Evolutionary conservation across 177 flowering plant genomes (phyloP).

Genomic region (Vitis hybrid): DNA sequence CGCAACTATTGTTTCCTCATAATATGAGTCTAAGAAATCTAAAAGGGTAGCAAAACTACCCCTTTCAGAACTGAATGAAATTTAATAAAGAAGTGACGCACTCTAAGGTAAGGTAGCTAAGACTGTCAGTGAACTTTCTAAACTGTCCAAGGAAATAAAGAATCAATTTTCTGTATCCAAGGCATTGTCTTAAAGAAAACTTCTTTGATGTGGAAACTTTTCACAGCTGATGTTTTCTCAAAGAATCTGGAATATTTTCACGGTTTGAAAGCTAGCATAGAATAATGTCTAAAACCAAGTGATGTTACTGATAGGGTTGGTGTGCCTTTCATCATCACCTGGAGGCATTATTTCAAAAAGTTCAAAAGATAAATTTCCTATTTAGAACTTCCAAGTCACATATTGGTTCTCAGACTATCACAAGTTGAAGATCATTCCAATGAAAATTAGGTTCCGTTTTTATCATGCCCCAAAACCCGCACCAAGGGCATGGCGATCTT

Average conservation of each 20-base stretch:
- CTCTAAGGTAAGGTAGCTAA: conserved; percentile 80
- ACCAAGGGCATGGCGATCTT: no score
- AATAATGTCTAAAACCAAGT: conserved; percentile 34
- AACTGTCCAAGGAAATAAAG: conserved; percentile 49
- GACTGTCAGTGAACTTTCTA: conserved; percentile 36
- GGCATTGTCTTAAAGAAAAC: conserved; percentile 39
- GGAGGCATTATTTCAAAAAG: conserved; percentile 25
- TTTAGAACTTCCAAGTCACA: conserved; percentile 24
- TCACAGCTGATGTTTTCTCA: conserved; percentile 41
- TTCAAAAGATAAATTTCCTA: conserved; percentile 27
- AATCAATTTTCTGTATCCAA: conserved; percentile 36
- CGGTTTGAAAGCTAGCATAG: conserved; percentile 43
- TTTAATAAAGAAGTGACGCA: conserved; percentile 83
- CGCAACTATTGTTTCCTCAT: conserved; percentile 39
- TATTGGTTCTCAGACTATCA: conserved; percentile 21
- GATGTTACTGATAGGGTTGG: conserved; percentile 18
- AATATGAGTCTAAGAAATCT: conserved; percentile 72
- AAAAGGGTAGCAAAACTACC: conserved; percentile 84
- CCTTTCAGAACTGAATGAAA: conserved; percentile 86
- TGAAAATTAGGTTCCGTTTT: conserved; percentile 5
- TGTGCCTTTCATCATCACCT: conserved; percentile 21
- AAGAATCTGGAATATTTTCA: conserved; percentile 54
- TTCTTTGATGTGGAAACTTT: conserved; percentile 31
- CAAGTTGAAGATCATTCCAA: conserved; percentile 24
- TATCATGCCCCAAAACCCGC: no score